phyloP scores from a whole-genome alignment of 1,139 yeast genomes.

The Sugiyamaella sp. region DNA sequence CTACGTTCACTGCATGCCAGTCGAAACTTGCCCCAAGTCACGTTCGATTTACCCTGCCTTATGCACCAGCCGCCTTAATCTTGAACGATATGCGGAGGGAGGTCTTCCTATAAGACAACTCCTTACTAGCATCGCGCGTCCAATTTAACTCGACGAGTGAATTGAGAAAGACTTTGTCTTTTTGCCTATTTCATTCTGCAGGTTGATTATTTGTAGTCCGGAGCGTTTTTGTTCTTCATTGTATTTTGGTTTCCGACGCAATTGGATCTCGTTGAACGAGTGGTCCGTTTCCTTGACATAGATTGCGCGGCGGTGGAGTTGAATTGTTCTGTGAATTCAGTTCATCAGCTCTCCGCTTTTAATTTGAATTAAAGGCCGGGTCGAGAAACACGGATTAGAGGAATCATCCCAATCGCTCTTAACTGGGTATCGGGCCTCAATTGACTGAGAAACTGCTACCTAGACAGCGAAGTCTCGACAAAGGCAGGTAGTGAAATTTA shows the following conservation, averaged over 20 bases:
- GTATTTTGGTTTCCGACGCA: neutral
- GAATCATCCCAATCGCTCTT: too few species aligned
- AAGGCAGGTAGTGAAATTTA: too few species aligned
- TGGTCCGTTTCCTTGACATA: too few species aligned
- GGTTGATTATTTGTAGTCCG: neutral
- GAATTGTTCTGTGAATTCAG: too few species aligned
- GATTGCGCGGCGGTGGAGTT: too few species aligned
- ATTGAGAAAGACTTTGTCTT: neutral
- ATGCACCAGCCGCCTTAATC: constrained; percentile 18
- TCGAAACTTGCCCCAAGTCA: neutral
- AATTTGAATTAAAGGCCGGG: too few species aligned
- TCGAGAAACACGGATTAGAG: too few species aligned
- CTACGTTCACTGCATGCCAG: neutral
- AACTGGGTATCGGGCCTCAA: too few species aligned
- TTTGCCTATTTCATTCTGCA: neutral
- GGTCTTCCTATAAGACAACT: neutral
- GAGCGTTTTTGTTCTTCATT: neutral
- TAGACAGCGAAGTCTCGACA: too few species aligned
- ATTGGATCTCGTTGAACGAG: neutral
- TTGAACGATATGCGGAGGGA: constrained; percentile 9
- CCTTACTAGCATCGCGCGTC: neutral
- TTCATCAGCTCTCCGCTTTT: too few species aligned
- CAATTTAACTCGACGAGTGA: neutral
- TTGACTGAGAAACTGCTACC: too few species aligned
- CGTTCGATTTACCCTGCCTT: constrained; percentile 14